Percentiles rank a stretch among this genome's conserved stretches.
phyloP scores from a whole-genome alignment of 805 yeast genomes.

The Pichia rugopelliculosa region DNA sequence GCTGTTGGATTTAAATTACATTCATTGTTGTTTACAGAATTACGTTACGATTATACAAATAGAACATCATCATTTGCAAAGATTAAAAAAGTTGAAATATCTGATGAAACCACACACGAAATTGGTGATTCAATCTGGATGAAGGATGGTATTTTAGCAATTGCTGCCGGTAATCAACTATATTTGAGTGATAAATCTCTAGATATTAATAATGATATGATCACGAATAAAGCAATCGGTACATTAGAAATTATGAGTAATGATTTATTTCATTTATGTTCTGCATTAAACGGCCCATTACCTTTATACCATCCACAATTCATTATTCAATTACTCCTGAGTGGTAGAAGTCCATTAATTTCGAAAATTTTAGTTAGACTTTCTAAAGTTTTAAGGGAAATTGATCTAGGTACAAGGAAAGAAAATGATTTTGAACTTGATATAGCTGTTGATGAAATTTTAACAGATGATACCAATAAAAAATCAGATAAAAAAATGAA shows the following conservation, averaged over 20 bases:
- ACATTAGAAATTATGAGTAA: conserved; percentile 47
- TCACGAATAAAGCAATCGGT: conserved; percentile 49
- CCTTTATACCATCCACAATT: conserved; percentile 91
- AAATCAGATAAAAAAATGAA: background rate
- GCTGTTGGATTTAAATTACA: conserved; percentile 68
- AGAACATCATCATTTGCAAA: conserved; percentile 69
- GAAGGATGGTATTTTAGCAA: conserved; percentile 65
- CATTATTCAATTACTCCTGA: conserved; percentile 64
- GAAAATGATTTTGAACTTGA: conserved; percentile 23
- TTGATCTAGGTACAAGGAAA: conserved; percentile 31
- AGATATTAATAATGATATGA: conserved; percentile 42
- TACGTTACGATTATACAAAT: conserved; percentile 85
- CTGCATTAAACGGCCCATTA: conserved; percentile 79
- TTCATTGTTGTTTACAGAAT: conserved; percentile 67
- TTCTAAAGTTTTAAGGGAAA: conserved; percentile 46
- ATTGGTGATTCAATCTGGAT: conserved; percentile 92
- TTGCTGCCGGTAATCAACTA: conserved; percentile 86
- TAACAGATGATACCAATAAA: background rate
- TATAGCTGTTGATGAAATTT: background rate
- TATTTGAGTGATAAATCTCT: conserved; percentile 69
- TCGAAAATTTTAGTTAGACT: conserved; percentile 49
- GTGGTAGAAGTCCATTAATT: conserved; percentile 49
- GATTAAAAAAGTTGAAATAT: conserved; percentile 64
- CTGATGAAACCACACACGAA: conserved; percentile 63
- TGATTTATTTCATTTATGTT: conserved; percentile 60